Evolutionary conservation across 1,284 basidiomycete species (phyloP), one percentile per base, ranked within the genome.

Genomic region (Puccinia polysora): DNA sequence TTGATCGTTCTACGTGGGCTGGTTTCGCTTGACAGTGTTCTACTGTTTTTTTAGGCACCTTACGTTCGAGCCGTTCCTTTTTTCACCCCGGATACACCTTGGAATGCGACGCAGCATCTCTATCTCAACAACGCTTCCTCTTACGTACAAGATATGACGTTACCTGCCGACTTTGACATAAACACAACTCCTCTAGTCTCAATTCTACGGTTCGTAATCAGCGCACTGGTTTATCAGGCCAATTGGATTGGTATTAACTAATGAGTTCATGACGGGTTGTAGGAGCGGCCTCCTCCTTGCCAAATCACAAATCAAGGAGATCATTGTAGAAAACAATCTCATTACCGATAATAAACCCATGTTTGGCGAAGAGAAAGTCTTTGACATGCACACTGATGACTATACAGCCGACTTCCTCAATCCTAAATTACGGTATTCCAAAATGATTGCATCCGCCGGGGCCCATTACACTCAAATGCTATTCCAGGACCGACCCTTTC

Each of bases 51-150:
- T n/a, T 15, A 68, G 65, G 65, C 65, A 20, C 65, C 65, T 1
- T 59, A 68, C 55, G 55, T 68, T 23, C 40, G 18, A 25, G 55
- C 65, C 34, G 49, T 55, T 3, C 65, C 65, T 4, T 20, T 28
- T 25, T 68, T 55, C 14, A 68, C 65, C 7, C 40, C 53, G 6
- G 55, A 58, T 2, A 56, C 53, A 5, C 65, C 65, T 2, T 68
- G 65, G 65, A 59, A 68, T 59, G 53, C 65, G 3, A 58, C 65
- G 25, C 65, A 68, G 20, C 65, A 68, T 49, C 28, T 68, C n/a
- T 68, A 68, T 59, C 65, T 68, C 55, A 32, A 68, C n/a, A 59
- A 34, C 32, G 28, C 7, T 6, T 47, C 65, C 6, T 47, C 53
- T 30, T 30, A 52, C 7, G 64, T 67, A 5, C 64, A 67, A 43